phyloP scores from a whole-genome alignment of 257 asterid genomes.

The Rehmannia glutinosa region DNA sequence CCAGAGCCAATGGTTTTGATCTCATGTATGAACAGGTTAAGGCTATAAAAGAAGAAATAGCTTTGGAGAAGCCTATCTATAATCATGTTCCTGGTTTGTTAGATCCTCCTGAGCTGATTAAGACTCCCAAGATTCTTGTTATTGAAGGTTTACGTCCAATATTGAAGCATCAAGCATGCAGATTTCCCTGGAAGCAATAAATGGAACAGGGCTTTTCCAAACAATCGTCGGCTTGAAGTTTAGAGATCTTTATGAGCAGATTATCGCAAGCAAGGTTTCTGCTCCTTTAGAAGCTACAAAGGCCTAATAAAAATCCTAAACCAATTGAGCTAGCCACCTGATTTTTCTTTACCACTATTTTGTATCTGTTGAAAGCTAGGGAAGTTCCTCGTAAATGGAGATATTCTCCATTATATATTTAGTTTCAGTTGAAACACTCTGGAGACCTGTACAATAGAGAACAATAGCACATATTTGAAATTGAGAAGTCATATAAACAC shows the following conservation, averaged over 20 bases:
- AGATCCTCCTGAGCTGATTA: conserved; percentile 81
- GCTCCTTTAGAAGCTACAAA: conserved; percentile 55
- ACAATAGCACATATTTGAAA: conserved; percentile 34
- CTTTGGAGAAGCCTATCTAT: conserved; percentile 80
- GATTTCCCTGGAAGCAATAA: too few species aligned
- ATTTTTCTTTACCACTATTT: too few species aligned
- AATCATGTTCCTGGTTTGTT: conserved; percentile 82
- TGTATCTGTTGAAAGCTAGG: not conserved
- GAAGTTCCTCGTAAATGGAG: too few species aligned
- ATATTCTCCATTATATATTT: conserved; percentile 34
- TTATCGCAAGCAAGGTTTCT: conserved; percentile 49
- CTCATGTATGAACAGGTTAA: conserved; percentile 90
- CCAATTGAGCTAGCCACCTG: too few species aligned
- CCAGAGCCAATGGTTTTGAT: conserved; percentile 77
- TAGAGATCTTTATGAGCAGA: conserved; percentile 90
- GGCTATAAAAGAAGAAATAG: conserved; percentile 64
- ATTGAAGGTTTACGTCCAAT: conserved; percentile 96
- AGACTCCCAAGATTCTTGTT: conserved; percentile 91
- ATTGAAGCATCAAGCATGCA: too few species aligned
- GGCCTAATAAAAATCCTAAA: conserved; percentile 64
- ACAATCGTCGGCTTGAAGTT: too few species aligned
- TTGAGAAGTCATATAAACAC: conserved; percentile 19
- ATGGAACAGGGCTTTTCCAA: too few species aligned
- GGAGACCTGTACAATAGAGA: conserved; percentile 58
- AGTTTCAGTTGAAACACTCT: conserved; percentile 36